Evolutionary conservation across 169 alveolate species (phyloP), one percentile per base, ranked within the genome.

Genomic region (Babesia bovis): DNA sequence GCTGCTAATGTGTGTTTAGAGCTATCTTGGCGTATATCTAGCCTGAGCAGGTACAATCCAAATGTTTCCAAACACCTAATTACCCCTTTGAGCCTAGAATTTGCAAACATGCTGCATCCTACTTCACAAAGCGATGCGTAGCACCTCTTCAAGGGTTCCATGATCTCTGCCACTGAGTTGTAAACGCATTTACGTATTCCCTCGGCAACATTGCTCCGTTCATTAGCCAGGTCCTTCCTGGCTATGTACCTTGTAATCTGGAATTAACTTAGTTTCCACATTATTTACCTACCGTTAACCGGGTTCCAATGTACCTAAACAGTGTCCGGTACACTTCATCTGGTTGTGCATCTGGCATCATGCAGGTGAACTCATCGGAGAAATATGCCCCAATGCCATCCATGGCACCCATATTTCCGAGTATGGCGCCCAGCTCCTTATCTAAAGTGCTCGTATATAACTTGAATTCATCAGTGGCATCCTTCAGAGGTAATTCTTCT

Each of bases 1-100:
- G 82, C 82, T 25, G 94, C 92, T 15, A 56, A 35, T 7, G 61
- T 84, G 70, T 91, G 95, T 30, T 88, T 87, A 50, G 77, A 81
- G 6, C 91, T 79, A 33, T 91, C 95, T 75, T 91, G 95, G 17
- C 95, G 69, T 58, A 89, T 81, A 47, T 91, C 95, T 69, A 91
- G 59, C 40, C 82, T 85, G 85, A 90, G 69, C 45, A 90, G 63
- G 42, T 84, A 84, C 0, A 90, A 74, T 1, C 94, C 94, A 84
- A 90, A 90, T 7, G 91, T 86, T n/a, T 82, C 70, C 23, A 87
- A 53, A 63, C 83, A 84, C 44, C 94, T 47, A 19, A 90, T 78
- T 4, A 90, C 81, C 45, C 76, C 92, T 52, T 79, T 72, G 45
- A 85, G 61, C 19, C 77, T 50, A 23, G 90, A 88, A 35, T 84